A percentile compares a stretch with the other conserved stretches of the same genome.
Conservation (phyloP, 352 stramenopile species). For the Globisporangium orthogonon region DNA sequence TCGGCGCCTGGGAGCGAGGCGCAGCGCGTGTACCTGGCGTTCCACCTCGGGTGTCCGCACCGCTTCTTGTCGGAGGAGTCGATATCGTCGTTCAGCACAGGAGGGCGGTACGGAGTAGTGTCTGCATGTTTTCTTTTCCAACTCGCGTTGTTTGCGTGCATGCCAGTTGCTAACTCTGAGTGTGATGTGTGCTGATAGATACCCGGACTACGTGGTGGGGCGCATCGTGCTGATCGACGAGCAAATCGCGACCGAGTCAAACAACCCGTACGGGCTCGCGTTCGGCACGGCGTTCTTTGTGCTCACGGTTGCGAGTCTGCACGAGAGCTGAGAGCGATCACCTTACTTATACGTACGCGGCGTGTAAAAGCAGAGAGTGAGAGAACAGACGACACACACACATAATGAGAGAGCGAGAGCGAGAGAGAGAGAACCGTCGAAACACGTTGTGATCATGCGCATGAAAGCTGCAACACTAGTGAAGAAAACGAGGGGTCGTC, state of each 20-base stretch:
- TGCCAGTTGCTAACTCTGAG: neutral
- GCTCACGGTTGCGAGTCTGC: slow-evolving; percentile 76
- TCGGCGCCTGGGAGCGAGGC: slow-evolving; percentile 69
- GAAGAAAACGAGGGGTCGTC: too few relatives aligned
- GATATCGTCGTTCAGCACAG: slow-evolving; percentile 83
- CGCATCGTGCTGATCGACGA: slow-evolving; percentile 87
- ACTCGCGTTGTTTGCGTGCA: too few relatives aligned
- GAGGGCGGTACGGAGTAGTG: slow-evolving; percentile 43
- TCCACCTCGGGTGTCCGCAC: slow-evolving; percentile 81
- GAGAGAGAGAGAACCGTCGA: neutral
- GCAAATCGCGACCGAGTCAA: slow-evolving; percentile 64
- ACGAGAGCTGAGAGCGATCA: slow-evolving; percentile 47
- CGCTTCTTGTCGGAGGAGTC: slow-evolving; percentile 86
- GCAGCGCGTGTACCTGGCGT: slow-evolving; percentile 80
- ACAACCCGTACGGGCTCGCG: slow-evolving; percentile 78
- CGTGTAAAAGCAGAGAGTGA: neutral
- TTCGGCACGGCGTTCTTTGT: slow-evolving; percentile 83
- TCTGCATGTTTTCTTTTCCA: neutral
- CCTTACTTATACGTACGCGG: too few relatives aligned
- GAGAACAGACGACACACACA: neutral
- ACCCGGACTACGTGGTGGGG: slow-evolving; percentile 84
- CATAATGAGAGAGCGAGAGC: neutral
- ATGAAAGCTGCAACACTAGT: too few relatives aligned
- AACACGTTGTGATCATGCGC: too few relatives aligned
- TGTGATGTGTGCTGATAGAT: slow-evolving; percentile 29